phyloP scores from a whole-genome alignment of 306 rosid species.

The Elaeagnus macrophylla region DNA sequence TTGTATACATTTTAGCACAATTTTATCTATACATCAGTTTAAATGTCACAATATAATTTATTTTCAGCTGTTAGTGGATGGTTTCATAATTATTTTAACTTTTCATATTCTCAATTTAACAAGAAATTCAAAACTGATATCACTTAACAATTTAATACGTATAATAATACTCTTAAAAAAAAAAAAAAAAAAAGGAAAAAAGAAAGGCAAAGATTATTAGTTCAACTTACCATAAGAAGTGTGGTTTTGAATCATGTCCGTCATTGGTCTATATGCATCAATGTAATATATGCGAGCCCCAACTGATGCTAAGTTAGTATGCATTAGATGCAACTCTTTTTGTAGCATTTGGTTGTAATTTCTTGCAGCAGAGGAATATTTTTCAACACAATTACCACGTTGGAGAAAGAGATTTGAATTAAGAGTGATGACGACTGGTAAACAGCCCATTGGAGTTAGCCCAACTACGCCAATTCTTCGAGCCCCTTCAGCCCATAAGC shows the following conservation, averaged over 20 bases:
- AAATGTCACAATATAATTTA: too few relatives aligned
- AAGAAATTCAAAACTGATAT: too few relatives aligned
- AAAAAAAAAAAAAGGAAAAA: background rate
- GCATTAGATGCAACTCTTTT: conserved; percentile 24
- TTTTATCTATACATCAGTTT: too few relatives aligned
- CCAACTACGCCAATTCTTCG: conserved; percentile 41
- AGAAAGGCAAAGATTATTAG: too few relatives aligned
- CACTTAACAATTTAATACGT: too few relatives aligned
- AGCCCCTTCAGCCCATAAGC: conserved; percentile 55
- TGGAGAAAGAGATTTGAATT: conserved; percentile 15
- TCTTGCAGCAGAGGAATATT: conserved; percentile 37
- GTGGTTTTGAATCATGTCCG: conserved; percentile 30
- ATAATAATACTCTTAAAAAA: too few relatives aligned
- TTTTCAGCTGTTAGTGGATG: too few relatives aligned
- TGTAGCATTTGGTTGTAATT: conserved; percentile 51
- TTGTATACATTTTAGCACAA: too few relatives aligned
- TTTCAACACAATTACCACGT: conserved; percentile 36
- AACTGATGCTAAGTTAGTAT: conserved; percentile 13
- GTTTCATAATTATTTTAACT: too few relatives aligned
- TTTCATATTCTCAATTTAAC: too few relatives aligned
- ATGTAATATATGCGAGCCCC: conserved; percentile 33
- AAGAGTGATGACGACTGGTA: conserved; percentile 43
- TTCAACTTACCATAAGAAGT: conserved; percentile 32
- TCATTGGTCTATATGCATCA: conserved; percentile 43
- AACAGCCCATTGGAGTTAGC: conserved; percentile 68